Conservation (phyloP, 2,329 filamentous ascomycete genomes). For the Fusarium continuum region DNA sequence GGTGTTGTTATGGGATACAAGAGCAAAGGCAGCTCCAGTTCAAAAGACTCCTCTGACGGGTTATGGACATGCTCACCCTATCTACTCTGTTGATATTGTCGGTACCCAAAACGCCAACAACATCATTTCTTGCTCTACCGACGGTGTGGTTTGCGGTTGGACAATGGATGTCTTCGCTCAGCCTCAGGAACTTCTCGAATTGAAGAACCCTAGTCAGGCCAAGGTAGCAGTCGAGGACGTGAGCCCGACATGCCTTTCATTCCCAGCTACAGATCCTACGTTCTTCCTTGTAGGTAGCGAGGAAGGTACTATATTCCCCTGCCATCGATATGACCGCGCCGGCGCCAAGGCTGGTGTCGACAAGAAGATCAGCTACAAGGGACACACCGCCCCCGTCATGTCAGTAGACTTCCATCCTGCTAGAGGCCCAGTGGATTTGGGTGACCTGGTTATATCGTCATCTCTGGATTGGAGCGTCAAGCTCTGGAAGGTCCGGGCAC, state of each 20-base stretch:
- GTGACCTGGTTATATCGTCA: conserved; percentile 90
- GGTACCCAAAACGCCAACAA: conserved; percentile 99
- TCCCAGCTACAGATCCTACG: conserved; percentile 93
- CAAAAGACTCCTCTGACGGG: conserved; percentile 97
- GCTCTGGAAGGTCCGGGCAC: conserved; percentile 91
- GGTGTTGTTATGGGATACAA: conserved; percentile 95
- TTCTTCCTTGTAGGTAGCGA: conserved; percentile 98
- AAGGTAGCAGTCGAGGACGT: conserved; percentile 86
- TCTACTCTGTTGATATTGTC: conserved; percentile 94
- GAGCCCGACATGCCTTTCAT: conserved; percentile 92
- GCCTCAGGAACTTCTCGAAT: conserved; percentile 91
- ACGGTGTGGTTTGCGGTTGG: conserved; percentile 97
- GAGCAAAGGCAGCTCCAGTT: conserved; percentile 86
- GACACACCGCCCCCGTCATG: conserved; percentile 94
- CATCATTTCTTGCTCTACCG: conserved; percentile 95
- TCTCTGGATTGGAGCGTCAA: conserved; percentile 98
- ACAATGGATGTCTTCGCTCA: conserved; percentile 97
- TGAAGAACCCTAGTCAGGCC: conserved; percentile 84
- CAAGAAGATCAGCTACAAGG: conserved; percentile 84
- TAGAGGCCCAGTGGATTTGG: conserved; percentile 90
- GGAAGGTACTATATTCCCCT: conserved; percentile 95
- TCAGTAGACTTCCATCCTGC: conserved; percentile 95
- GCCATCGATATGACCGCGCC: conserved; percentile 95
- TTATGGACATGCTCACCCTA: conserved; percentile 93
- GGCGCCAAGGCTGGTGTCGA: conserved; percentile 97